Evolutionary conservation across 257 asterid genomes (phyloP).

Genomic region (Petunia secreta): DNA sequence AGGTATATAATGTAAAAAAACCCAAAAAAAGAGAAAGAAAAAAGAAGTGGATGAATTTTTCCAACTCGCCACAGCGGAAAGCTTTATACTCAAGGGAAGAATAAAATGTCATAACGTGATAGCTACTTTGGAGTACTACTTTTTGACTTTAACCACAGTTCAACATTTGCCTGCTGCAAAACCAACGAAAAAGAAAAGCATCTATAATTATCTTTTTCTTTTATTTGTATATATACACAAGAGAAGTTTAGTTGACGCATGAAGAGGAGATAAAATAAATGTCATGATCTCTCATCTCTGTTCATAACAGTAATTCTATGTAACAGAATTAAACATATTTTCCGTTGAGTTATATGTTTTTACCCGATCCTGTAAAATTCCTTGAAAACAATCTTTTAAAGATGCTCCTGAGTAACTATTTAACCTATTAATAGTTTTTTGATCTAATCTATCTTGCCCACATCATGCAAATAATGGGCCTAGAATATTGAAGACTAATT

Average conservation of each 20-base stretch:
- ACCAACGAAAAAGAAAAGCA: background rate
- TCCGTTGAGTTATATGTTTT: background rate
- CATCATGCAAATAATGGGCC: background rate
- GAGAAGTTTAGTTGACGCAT: background rate
- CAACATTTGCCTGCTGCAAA: no score
- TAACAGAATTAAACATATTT: background rate
- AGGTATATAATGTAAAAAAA: no score
- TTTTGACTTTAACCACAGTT: no score
- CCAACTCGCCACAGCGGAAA: no score
- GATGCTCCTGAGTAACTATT: background rate
- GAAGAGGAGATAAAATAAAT: constrained; percentile 2
- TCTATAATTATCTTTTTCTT: no score
- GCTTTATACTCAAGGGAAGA: no score
- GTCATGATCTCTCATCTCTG: background rate
- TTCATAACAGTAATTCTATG: background rate
- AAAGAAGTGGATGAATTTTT: no score
- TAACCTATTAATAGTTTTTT: background rate
- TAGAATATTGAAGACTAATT: background rate
- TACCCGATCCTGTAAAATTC: background rate
- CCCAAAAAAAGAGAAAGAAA: no score
- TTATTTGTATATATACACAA: background rate
- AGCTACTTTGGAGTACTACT: no score
- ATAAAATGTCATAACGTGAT: no score
- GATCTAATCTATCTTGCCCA: background rate
- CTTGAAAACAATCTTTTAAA: background rate